A percentile compares a stretch with the other conserved stretches of the same genome.
These are phyloP conservation scores for Calonectria pauciramosa DNA, from an alignment of 2,329 filamentous ascomycete genomes.

Conservation along the genomic window DNA sequence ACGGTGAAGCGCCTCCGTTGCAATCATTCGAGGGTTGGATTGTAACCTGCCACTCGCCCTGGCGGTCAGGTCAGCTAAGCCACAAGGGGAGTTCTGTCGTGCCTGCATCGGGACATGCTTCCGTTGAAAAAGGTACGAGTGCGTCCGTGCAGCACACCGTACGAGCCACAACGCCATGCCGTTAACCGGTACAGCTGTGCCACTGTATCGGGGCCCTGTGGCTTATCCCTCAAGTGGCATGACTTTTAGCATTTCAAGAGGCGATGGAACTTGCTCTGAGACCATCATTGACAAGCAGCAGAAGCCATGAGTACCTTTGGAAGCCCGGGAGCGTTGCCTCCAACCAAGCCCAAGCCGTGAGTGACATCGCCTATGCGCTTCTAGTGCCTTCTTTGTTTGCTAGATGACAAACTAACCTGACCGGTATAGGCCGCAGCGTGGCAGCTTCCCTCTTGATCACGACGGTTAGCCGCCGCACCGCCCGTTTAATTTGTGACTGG, in stretches of 20 bases:
- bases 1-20: background rate
- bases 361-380: slow-evolving; percentile 47
- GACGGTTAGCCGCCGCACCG: slow-evolving; percentile 66
- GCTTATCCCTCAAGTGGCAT: slow-evolving; percentile 12
- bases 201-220: slow-evolving; percentile 30
- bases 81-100: background rate
- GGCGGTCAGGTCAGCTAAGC: background rate
- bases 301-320: slow-evolving; percentile 74
- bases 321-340: slow-evolving; percentile 76
- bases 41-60: background rate
- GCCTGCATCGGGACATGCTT: background rate
- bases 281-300: slow-evolving; percentile 20
- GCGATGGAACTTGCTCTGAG: slow-evolving; percentile 21
- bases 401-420: slow-evolving; percentile 30
- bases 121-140: background rate
- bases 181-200: slow-evolving; percentile 11
- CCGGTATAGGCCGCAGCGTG: slow-evolving; percentile 80
- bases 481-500: background rate
- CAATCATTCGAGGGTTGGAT: background rate
- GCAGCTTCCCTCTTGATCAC: slow-evolving; percentile 94
- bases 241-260: slow-evolving; percentile 25
- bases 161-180: slow-evolving; percentile 40
- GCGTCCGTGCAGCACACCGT: slow-evolving; percentile 6
- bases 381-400: background rate
- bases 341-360: slow-evolving; percentile 78